These are phyloP conservation scores for Neonectria punicea DNA, from an alignment of 2,329 filamentous ascomycete species.

Conservation along the genomic window DNA sequence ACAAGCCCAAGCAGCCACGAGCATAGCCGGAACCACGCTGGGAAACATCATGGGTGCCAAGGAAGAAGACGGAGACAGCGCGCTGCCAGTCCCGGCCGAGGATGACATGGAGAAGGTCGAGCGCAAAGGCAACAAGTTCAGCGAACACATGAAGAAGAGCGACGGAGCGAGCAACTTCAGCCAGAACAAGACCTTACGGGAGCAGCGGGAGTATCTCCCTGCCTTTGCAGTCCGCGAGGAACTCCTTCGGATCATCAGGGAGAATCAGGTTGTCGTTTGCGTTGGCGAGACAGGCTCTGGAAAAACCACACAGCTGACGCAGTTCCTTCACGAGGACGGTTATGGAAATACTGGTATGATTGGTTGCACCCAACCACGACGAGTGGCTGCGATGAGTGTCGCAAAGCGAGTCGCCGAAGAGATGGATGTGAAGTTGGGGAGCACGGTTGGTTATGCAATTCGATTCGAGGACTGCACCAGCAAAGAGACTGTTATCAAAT, in stretches of 20 bases:
- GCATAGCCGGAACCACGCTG: constrained; percentile 87
- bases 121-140: constrained; percentile 76
- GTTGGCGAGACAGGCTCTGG: constrained; percentile 97
- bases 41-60: constrained; percentile 97
- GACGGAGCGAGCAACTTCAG: constrained; percentile 92
- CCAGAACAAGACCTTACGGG: constrained; percentile 86
- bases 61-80: constrained; percentile 92
- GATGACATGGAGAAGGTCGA: constrained; percentile 68
- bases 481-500: constrained; percentile 95
- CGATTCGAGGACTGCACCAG: constrained; percentile 98
- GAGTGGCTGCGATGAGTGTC: constrained; percentile 98
- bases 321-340: constrained; percentile 95
- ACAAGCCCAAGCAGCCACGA: constrained; percentile 95
- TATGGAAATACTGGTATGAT: constrained; percentile 91
- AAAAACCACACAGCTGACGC: constrained; percentile 96
- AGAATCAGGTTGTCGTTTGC: constrained; percentile 97
- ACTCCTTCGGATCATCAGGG: constrained; percentile 87
- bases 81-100: constrained; percentile 78
- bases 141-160: constrained; percentile 86
- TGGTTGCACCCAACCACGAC: constrained; percentile 93
- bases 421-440: constrained; percentile 93
- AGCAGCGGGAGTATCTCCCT: constrained; percentile 92
- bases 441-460: constrained; percentile 93
- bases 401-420: constrained; percentile 98
- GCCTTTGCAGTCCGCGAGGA: constrained; percentile 98